These are phyloP conservation scores for Chlorella sorokiniana DNA, from an alignment of 139 green algal genomes.

Conservation along the genomic window DNA sequence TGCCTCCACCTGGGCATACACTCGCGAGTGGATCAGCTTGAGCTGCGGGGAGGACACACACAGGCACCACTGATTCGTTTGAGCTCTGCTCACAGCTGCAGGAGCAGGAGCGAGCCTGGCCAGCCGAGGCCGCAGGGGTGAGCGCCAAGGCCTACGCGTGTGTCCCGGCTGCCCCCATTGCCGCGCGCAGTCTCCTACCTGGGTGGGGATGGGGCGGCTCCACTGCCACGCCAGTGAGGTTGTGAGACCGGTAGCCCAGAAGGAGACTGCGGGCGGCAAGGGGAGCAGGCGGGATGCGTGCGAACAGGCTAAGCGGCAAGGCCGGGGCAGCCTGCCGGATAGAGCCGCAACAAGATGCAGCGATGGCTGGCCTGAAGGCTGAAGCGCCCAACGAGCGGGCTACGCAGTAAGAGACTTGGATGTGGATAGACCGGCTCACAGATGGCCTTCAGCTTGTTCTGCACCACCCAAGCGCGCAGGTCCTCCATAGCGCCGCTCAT, in stretches of 20 bases:
- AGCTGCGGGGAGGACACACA: not conserved
- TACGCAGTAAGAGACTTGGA: not conserved
- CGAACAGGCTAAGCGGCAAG: not conserved
- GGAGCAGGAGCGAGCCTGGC: too few species aligned
- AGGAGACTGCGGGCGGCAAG: not conserved
- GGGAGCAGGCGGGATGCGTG: not conserved
- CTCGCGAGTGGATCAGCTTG: conserved; percentile 55
- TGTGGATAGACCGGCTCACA: conserved; percentile 4
- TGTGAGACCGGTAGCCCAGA: conserved; percentile 43
- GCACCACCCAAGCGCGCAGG: conserved; percentile 21
- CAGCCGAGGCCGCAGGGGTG: not conserved
- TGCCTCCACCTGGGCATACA: conserved; percentile 50
- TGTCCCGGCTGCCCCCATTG: not conserved
- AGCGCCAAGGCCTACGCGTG: not conserved
- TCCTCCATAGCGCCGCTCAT: conserved; percentile 18
- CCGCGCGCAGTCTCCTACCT: not conserved
- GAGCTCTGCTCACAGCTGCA: not conserved
- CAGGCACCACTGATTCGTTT: not conserved
- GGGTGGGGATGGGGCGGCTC: conserved; percentile 44
- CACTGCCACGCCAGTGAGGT: conserved; percentile 47
- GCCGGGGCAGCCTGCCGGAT: not conserved
- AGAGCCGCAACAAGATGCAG: too few species aligned
- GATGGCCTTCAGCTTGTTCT: conserved; percentile 49
- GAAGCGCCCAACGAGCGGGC: too few species aligned
- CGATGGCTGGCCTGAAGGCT: too few species aligned